Evolutionary conservation across 2,329 filamentous ascomycete species (phyloP).

Genomic region (Aureobasidium namibiae): DNA sequence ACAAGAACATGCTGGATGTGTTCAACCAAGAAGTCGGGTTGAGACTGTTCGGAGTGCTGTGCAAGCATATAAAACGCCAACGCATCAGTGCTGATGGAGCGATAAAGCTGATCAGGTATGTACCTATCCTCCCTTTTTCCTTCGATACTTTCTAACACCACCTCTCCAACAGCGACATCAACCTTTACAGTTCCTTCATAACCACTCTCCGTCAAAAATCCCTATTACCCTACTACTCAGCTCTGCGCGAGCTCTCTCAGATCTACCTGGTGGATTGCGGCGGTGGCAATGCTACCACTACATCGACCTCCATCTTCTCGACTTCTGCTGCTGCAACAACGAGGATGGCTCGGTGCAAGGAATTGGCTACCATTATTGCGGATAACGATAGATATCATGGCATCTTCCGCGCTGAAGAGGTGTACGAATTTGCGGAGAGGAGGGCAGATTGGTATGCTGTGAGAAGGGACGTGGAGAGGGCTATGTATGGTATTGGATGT

Average conservation of each 20-base stretch:
- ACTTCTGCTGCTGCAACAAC: neutral
- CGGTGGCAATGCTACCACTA: conserved; percentile 21
- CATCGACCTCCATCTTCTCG: conserved; percentile 17
- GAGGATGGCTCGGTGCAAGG: conserved; percentile 69
- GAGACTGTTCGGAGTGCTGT: conserved; percentile 81
- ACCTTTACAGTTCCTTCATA: conserved; percentile 82
- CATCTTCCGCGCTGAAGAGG: conserved; percentile 90
- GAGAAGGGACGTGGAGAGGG: conserved; percentile 79
- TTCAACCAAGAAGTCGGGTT: conserved; percentile 97
- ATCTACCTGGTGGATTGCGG: conserved; percentile 76
- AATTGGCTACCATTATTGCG: conserved; percentile 90
- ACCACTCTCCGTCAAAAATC: conserved; percentile 73
- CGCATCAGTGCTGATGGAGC: conserved; percentile 83
- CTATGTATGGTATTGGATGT: conserved; percentile 96
- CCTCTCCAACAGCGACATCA: conserved; percentile 66
- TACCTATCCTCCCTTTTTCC: neutral
- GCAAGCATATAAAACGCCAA: conserved; percentile 96
- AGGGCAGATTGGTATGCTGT: conserved; percentile 94
- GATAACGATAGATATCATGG: conserved; percentile 84
- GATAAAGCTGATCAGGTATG: conserved; percentile 71
- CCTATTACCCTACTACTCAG: conserved; percentile 81
- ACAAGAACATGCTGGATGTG: conserved; percentile 96
- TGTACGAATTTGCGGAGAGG: conserved; percentile 92
- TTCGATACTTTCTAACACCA: neutral
- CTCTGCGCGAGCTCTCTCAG: conserved; percentile 83